Conservation (phyloP, 768 basidiomycete species). For the Boletales sp. region DNA sequence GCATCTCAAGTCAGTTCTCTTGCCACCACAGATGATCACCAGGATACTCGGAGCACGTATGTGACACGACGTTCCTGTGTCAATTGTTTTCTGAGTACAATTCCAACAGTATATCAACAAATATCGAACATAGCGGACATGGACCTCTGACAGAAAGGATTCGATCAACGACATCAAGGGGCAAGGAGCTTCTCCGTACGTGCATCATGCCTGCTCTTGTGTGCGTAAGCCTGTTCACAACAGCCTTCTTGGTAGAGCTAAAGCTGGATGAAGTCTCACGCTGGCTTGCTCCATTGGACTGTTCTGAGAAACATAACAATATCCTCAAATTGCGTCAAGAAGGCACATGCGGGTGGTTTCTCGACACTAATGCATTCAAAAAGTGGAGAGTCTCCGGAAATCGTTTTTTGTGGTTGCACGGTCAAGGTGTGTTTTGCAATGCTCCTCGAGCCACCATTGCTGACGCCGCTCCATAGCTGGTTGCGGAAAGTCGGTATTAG, state of each 20-base stretch:
- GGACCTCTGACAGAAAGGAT: too few species aligned
- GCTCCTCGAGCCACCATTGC: background rate
- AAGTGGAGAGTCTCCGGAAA: background rate
- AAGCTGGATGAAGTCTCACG: too few species aligned
- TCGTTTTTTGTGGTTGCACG: constrained; percentile 2
- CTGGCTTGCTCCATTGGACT: constrained; percentile 1
- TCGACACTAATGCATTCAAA: background rate
- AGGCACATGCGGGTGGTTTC: background rate
- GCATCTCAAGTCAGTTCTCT: too few species aligned
- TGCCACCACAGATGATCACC: too few species aligned
- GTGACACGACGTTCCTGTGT: too few species aligned
- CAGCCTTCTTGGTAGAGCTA: background rate
- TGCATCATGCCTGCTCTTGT: background rate
- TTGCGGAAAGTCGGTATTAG: constrained; percentile 1
- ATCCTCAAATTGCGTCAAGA: background rate
- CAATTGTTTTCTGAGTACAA: too few species aligned
- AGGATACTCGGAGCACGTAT: too few species aligned
- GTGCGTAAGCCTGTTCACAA: background rate
- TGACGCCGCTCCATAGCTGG: background rate
- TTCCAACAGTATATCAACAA: too few species aligned
- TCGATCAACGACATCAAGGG: too few species aligned
- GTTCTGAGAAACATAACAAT: background rate
- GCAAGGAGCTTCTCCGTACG: background rate
- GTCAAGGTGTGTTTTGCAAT: background rate
- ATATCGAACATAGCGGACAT: too few species aligned